Base-by-base conservation (phyloP, 2,329 filamentous ascomycete species). In the Zelopaecilomyces penicillatus region DNA sequence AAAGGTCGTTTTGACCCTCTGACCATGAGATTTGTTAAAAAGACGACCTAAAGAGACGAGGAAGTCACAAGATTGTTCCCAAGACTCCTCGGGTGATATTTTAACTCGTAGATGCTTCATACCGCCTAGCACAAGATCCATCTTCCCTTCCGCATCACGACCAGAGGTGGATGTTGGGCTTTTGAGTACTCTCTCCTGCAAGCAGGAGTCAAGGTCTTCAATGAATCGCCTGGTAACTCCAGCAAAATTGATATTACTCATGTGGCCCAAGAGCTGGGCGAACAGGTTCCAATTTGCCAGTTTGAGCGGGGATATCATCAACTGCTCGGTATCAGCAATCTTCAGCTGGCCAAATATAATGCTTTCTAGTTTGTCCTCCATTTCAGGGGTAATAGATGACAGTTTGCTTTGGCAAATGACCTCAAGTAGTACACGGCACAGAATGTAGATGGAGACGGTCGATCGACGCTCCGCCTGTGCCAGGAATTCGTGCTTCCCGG, bases 281-380 rank as follows among this genome's bases (percentile, higher is more conserved):
- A 96, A 96, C 3, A 98, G 81, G 47, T 87, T 86, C 91, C 91
- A 98, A 57, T 98, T 98, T 10, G 93, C 87, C 65, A 93, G 81
- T 52, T 89, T 88, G 27, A 97, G 71, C 1, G 87, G 82, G 0
- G 89, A 95, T 6, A 83, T 73, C 50, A 81, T 71, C 4, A 91
- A 70, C 57, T 90, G 82, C 6, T 95, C 88, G 0, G 86, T 82
- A 49, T 97, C 90, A 6, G 89, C 85, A 38, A 84, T 85, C 58
- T 90, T 94, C 7, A 98, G 74, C 62, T 97, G 93, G n/a, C 84
- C 84, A 62, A 97, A 98, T 44, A 98, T 95, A 48, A 98, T 95
- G 51, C 83, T 87, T 61, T 97, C 91, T 4, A 98, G 73, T 54
- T 94, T 91, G 50, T 93, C 87, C 48, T 94, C 90, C 80, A 96